These are phyloP conservation scores for Pilobolus umbonatus DNA, from an alignment of 192 early-diverging fungal genomes.

Conservation along the genomic window DNA sequence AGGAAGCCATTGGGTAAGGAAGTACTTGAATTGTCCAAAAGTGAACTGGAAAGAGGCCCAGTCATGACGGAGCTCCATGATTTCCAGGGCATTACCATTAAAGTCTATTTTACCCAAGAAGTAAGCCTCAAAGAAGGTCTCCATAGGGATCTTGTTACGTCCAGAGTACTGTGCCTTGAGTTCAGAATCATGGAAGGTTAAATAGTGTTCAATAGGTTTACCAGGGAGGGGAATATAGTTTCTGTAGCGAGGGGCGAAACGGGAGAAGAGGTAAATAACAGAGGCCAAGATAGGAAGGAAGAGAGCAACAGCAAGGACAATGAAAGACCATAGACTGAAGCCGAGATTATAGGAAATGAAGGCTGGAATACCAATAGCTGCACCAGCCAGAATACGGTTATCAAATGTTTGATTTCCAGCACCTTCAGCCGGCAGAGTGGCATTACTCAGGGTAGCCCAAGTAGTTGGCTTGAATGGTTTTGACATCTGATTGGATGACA, in stretches of 20 bases:
- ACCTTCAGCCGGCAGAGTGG: slow-evolving; percentile 75
- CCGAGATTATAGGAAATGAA: slow-evolving; percentile 60
- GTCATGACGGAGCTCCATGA: slow-evolving; percentile 90
- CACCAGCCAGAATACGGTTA: slow-evolving; percentile 60
- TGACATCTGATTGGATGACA: slow-evolving; percentile 13
- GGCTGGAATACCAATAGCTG: slow-evolving; percentile 62
- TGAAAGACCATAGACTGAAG: slow-evolving; percentile 54
- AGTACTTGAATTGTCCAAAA: slow-evolving; percentile 83
- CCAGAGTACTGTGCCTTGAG: slow-evolving; percentile 72
- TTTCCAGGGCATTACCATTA: slow-evolving; percentile 78
- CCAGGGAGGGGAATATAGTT: slow-evolving; percentile 74
- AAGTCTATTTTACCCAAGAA: slow-evolving; percentile 95
- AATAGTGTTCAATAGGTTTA: slow-evolving; percentile 80
- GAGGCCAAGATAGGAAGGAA: slow-evolving; percentile 72
- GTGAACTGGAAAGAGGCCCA: slow-evolving; percentile 90
- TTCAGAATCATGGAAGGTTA: slow-evolving; percentile 79
- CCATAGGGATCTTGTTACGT: slow-evolving; percentile 91
- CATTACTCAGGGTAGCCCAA: slow-evolving; percentile 49
- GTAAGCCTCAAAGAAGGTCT: slow-evolving; percentile 95
- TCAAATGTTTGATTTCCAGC: slow-evolving; percentile 80
- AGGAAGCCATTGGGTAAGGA: slow-evolving; percentile 94
- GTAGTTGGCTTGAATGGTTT: slow-evolving; percentile 38
- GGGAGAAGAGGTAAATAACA: slow-evolving; percentile 64
- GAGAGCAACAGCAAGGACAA: slow-evolving; percentile 54
- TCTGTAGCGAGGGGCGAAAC: slow-evolving; percentile 55